Conservation (phyloP, 371 early-diverging fungal species). For the Circinella minor region DNA sequence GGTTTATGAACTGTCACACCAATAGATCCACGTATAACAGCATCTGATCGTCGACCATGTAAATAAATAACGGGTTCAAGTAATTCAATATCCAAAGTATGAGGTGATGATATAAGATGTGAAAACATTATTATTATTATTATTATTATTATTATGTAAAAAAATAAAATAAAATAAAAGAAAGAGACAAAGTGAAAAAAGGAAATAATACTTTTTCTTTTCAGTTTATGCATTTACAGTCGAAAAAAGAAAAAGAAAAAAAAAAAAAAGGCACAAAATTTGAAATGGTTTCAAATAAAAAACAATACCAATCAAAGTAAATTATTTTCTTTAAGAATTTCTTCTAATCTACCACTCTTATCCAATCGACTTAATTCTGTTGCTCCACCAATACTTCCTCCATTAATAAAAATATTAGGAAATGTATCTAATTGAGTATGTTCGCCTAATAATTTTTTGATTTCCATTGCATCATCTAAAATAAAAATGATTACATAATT, state of each 20-base stretch:
- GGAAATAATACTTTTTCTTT: too few relatives aligned
- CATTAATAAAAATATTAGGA: conserved; percentile 50
- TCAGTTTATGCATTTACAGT: too few relatives aligned
- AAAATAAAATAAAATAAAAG: not conserved
- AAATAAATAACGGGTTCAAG: conserved; percentile 10
- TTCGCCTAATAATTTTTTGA: conserved; percentile 37
- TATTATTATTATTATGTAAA: not conserved
- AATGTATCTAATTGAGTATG: conserved; percentile 46
- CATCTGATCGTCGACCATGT: not conserved
- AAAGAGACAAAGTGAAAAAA: too few relatives aligned
- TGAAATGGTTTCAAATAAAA: not conserved
- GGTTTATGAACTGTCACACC: not conserved
- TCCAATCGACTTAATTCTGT: conserved; percentile 30
- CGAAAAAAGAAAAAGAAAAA: too few relatives aligned
- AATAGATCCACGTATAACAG: conserved; percentile 8
- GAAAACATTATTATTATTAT: conserved; percentile 1
- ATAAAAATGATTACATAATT: too few relatives aligned
- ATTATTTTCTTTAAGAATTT: conserved; percentile 3
- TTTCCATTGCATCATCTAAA: conserved; percentile 24
- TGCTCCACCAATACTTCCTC: conserved; percentile 51
- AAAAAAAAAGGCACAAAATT: not conserved
- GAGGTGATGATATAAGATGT: not conserved
- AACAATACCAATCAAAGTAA: conserved; percentile 7
- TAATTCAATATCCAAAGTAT: conserved; percentile 4
- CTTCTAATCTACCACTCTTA: not conserved